Conservation (phyloP, 495 filamentous ascomycete species). For the Tuber indicum region DNA sequence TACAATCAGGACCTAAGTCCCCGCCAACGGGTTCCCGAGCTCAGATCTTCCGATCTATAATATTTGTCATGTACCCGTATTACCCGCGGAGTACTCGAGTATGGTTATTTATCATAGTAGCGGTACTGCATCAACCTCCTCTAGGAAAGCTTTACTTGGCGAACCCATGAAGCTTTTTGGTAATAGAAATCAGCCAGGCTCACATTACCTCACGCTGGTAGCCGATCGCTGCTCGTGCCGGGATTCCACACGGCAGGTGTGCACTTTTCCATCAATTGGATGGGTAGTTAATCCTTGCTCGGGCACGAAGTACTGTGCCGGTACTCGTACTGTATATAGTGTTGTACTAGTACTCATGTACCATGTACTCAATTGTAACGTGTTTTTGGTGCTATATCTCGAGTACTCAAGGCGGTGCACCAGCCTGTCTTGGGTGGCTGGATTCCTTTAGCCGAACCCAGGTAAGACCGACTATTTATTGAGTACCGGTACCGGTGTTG, state of each 20-base stretch:
- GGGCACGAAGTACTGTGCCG: not conserved
- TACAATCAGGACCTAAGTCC: not conserved
- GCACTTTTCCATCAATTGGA: not conserved
- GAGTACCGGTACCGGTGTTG: not conserved
- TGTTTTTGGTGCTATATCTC: not conserved
- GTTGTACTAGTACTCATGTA: not conserved
- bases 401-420: too few species aligned
- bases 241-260: not conserved
- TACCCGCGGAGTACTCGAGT: not conserved
- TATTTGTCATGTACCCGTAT: not conserved
- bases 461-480: not conserved
- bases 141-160: not conserved
- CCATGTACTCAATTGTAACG: not conserved
- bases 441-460: not conserved
- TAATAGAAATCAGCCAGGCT: not conserved
- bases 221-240: not conserved
- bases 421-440: not conserved
- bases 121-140: not conserved
- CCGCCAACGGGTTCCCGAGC: not conserved
- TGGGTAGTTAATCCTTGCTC: not conserved
- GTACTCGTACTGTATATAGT: not conserved
- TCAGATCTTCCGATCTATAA: not conserved
- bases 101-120: not conserved
- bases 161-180: not conserved
- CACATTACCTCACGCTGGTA: not conserved